Base-by-base conservation (phyloP, 164 flowering plant genomes). In the Chimonanthus salicifolius region DNA sequence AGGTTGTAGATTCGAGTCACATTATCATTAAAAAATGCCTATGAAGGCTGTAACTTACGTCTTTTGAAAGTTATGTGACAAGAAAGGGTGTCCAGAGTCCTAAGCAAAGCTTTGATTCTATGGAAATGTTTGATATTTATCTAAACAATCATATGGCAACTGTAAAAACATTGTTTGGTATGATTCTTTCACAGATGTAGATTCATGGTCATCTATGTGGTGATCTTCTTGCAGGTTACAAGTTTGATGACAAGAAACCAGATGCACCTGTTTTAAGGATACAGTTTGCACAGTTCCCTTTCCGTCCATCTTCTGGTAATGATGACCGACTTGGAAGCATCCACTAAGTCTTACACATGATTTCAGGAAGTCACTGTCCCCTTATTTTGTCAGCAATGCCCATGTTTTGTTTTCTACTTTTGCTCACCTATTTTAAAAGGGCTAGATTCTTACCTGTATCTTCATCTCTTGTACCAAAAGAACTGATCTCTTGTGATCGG, bases 271-370 rank as follows among this genome's bases (percentile, higher is more conserved):
- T 58, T 66, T 78, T 90, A 79, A 88, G 75, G 74, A 87, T 92
- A 72, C 83, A 83, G 69, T 89, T 87, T 81, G 97, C 92, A n/a
- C 85, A 84, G 49, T 92, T 92, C 74, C 97, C 97, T 62, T 86
- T 89, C 78, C 86, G 81, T 45, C 84, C 78, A 65, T 84, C 88
- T 65, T 74, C 86, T 73, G 78, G 20, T 5, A 80, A 78, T 62
- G 83, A 80, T 7, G 69, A 77, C 58, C 71, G 47, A 47, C 58
- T 15, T 51, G 71, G 71, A 13, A 44, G 51, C 71, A 20, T 50
- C 16, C 73, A 50, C 67, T 71, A 67, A 72, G 45, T 50, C 58
- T 11, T 7, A 47, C 48, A 6, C 49, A 44, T 67, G 60, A 54
- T 54, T 54, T 13, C 60, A 54, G 16, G 15, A 54, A 13, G 15